Evolutionary conservation across 2,329 filamentous ascomycete species (phyloP).

Genomic region (Phialophora macrospora): DNA sequence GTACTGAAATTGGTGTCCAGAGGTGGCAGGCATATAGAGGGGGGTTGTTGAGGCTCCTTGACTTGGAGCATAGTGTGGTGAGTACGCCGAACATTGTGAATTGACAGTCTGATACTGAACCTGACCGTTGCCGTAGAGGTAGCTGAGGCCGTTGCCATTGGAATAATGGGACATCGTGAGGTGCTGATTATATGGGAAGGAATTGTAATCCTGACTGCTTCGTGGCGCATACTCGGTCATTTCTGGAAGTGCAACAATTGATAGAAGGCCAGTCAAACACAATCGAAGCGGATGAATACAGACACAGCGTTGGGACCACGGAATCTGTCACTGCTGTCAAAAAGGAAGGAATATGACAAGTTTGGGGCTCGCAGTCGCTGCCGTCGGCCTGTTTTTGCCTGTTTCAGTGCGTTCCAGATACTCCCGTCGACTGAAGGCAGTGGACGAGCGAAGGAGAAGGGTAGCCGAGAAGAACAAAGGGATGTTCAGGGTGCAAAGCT

Average conservation of each 20-base stretch:
- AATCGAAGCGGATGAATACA: conserved; percentile 28
- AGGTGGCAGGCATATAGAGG: conserved; percentile 42
- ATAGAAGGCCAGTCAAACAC: conserved; percentile 30
- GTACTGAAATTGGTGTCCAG: conserved; percentile 44
- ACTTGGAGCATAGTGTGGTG: conserved; percentile 45
- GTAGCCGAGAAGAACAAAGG: neutral
- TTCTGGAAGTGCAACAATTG: conserved; percentile 32
- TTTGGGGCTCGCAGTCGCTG: conserved; percentile 15
- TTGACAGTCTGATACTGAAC: conserved; percentile 40
- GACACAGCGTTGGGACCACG: conserved; percentile 15
- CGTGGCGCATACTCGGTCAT: conserved; percentile 51
- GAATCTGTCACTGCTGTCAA: conserved; percentile 34
- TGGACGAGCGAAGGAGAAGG: neutral
- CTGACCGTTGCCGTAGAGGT: conserved; percentile 38
- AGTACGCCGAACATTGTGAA: conserved; percentile 47
- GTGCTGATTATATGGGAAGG: conserved; percentile 33
- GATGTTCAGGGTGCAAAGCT: neutral
- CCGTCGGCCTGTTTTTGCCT: conserved; percentile 6
- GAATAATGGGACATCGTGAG: conserved; percentile 42
- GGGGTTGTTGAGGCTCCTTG: conserved; percentile 44
- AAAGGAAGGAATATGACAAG: conserved; percentile 30
- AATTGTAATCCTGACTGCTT: conserved; percentile 44
- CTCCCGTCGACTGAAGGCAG: neutral
- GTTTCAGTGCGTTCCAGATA: conserved; percentile 9
- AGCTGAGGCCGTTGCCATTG: conserved; percentile 39